Base-by-base conservation (phyloP, 768 basidiomycete species). In the Jaapia argillacea region DNA sequence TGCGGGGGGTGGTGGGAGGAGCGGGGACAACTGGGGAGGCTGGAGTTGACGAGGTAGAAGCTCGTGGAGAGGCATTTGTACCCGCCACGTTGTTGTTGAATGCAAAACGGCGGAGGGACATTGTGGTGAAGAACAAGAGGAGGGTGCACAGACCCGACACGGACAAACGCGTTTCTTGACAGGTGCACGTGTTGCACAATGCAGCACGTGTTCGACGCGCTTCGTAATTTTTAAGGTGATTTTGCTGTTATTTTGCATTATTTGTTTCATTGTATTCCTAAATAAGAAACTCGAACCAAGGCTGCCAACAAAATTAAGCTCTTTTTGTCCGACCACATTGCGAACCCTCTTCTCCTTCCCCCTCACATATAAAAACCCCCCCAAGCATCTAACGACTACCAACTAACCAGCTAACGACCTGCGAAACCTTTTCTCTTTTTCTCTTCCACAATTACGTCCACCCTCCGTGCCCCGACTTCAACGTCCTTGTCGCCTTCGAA, bases 401-500 rank as follows among this genome's bases (percentile, higher is more conserved):
- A 33, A n/a, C n/a, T n/a, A n/a, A n/a, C n/a, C n/a, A n/a, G n/a
- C n/a, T n/a, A n/a, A 10, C 16, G 10, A 33, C 31, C 37, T 21
- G 37, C 20, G 37, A 46, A 41, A 36, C 45, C 41, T 51, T 45
- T n/a, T 54, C 50, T 48, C 43, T 40, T 53, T 51, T 47, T 55
- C 52, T 54, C 55, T n/a, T 58, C 51, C 64, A 64, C 54, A n/a
- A n/a, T n/a, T 65, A 67, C 85, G 76, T 84, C 86, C 59, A 77
- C 76, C 53, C 67, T 76, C 62, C 74, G 74, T 52, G 49, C 56
- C 42, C 58, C 69, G 43, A 75, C 81, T 44, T 66, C 74, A 45
- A 76, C 78, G 54, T 83, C 84, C 73, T 71, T 87, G 74, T 86
- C 86, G 74, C 82, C 85, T 51, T 71, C 70, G 57, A 64, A 72